Evolutionary conservation across 768 basidiomycete species (phyloP).

Genomic region (Podaxis mareebaensis): DNA sequence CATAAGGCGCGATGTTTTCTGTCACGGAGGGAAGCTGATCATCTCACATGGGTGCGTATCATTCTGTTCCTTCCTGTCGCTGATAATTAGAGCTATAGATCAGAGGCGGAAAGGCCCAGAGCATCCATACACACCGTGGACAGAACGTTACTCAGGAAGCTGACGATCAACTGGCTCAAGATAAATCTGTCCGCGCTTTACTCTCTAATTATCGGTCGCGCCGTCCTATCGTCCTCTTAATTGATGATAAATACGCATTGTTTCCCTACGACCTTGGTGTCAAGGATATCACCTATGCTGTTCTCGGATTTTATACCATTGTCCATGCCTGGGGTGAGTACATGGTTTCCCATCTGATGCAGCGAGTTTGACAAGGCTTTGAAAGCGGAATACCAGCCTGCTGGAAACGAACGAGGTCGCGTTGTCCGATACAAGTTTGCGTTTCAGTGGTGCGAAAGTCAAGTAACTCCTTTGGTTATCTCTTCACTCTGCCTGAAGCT

Average conservation of each 20-base stretch:
- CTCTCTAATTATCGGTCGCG: constrained; percentile 53
- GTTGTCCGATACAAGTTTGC: constrained; percentile 82
- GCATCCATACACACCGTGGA: constrained; percentile 44
- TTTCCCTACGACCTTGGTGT: constrained; percentile 71
- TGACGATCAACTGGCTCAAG: constrained; percentile 66
- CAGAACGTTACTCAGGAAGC: constrained; percentile 42
- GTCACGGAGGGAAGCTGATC: constrained; percentile 65
- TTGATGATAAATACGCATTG: constrained; percentile 69
- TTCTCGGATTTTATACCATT: constrained; percentile 74
- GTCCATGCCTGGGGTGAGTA: constrained; percentile 67
- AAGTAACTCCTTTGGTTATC: constrained; percentile 36
- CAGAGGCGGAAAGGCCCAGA: constrained; percentile 73
- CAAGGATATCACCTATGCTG: constrained; percentile 45
- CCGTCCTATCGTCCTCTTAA: constrained; percentile 67
- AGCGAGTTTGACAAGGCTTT: background rate
- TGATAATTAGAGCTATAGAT: background rate
- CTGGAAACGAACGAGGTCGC: constrained; percentile 45
- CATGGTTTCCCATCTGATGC: constrained; percentile 7
- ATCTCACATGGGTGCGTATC: constrained; percentile 78
- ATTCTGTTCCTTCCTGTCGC: background rate
- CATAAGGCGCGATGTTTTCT: constrained; percentile 67
- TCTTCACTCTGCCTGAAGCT: background rate
- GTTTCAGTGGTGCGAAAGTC: constrained; percentile 80
- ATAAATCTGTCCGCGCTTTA: constrained; percentile 71
- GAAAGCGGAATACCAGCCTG: constrained; percentile 63